Conservation (phyloP, 2,329 filamentous ascomycete genomes). For the Calycina herbarum region DNA sequence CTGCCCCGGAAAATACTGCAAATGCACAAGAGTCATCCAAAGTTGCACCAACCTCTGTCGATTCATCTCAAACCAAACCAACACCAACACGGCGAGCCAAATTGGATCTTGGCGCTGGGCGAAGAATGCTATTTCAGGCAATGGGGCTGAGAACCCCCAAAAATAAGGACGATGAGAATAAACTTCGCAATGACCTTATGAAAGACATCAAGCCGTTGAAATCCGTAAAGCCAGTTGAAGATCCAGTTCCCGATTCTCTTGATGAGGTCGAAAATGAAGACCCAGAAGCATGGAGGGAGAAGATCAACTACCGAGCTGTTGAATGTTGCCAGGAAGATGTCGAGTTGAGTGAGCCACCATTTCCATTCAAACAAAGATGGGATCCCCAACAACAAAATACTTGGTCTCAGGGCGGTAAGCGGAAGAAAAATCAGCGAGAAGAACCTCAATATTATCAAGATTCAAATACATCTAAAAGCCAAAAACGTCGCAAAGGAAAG, state of each 20-base stretch:
- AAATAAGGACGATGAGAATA: constrained; percentile 66
- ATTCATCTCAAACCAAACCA: constrained; percentile 16
- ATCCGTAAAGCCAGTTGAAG: constrained; percentile 28
- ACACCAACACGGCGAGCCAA: constrained; percentile 27
- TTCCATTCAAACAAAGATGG: constrained; percentile 89
- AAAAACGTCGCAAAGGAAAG: constrained; percentile 47
- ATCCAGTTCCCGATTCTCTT: constrained; percentile 20
- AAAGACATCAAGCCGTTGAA: constrained; percentile 49
- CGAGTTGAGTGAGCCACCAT: constrained; percentile 73
- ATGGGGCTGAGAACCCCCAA: constrained; percentile 70
- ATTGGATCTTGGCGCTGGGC: constrained; percentile 60
- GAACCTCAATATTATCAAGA: constrained; percentile 45
- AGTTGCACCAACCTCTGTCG: constrained; percentile 16
- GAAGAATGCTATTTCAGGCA: constrained; percentile 70
- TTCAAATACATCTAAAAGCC: constrained; percentile 46
- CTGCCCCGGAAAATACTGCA: neutral
- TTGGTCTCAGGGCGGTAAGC: constrained; percentile 43
- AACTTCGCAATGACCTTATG: constrained; percentile 59
- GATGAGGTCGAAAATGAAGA: constrained; percentile 45
- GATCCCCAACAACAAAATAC: constrained; percentile 66
- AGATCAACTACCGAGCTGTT: constrained; percentile 73
- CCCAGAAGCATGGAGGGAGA: constrained; percentile 69
- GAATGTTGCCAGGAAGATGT: constrained; percentile 77
- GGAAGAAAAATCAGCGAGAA: constrained; percentile 48
- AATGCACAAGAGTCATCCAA: constrained; percentile 4